A percentile compares a stretch with the other conserved stretches of the same genome.
Conservation (phyloP, 306 rosid genomes). For the Albizia julibrissin region DNA sequence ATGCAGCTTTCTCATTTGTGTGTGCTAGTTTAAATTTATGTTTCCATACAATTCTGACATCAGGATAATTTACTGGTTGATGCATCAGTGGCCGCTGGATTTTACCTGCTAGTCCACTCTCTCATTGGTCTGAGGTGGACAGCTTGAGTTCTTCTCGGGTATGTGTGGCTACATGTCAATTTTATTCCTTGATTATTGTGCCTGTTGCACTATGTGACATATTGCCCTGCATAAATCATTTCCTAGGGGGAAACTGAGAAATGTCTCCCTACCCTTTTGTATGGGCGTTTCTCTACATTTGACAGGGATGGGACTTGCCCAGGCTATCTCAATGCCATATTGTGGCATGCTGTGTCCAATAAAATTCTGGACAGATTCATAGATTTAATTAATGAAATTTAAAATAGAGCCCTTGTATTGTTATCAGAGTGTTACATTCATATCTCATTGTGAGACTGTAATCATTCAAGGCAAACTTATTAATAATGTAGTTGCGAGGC, state of each 20-base stretch:
- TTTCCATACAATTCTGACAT: constrained; percentile 60
- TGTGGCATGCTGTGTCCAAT: background rate
- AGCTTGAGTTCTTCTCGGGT: constrained; percentile 85
- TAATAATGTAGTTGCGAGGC: constrained; percentile 6
- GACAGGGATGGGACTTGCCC: background rate
- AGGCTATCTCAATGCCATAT: background rate
- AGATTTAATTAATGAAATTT: background rate
- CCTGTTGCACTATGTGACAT: constrained; percentile 27
- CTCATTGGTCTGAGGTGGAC: constrained; percentile 84
- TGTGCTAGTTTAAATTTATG: constrained; percentile 58
- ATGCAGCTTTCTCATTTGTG: constrained; percentile 25
- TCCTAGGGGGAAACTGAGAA: background rate
- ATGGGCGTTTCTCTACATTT: background rate
- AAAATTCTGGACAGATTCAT: background rate
- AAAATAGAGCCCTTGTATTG: constrained; percentile 11
- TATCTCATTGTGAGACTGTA: constrained; percentile 19
- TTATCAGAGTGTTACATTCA: constrained; percentile 10
- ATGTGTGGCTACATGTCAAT: constrained; percentile 37
- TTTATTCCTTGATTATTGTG: constrained; percentile 10
- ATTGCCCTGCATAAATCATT: background rate
- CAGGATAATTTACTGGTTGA: constrained; percentile 65
- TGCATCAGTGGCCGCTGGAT: constrained; percentile 98
- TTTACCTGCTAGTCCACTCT: constrained; percentile 58
- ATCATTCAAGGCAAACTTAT: constrained; percentile 3
- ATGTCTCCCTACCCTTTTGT: background rate